phyloP scores from a whole-genome alignment of 2,329 filamentous ascomycete genomes.

The Tolypocladium inflatum region DNA sequence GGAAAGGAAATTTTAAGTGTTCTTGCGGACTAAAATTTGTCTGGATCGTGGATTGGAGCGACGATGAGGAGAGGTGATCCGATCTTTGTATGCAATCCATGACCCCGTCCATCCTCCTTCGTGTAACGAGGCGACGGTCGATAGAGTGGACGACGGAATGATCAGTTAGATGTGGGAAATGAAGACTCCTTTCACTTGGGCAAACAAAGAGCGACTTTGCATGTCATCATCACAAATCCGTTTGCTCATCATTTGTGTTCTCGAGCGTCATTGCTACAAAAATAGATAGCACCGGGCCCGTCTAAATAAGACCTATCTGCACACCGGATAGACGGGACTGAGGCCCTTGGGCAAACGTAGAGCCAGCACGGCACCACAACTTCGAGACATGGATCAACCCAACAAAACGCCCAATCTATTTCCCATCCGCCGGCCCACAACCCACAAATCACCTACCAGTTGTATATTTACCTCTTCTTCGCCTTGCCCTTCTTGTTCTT shows the following conservation, averaged over 20 bases:
- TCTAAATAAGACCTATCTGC: not conserved
- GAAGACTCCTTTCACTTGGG: constrained; percentile 1
- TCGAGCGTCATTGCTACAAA: not conserved
- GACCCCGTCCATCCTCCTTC: not conserved
- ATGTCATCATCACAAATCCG: not conserved
- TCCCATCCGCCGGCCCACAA: not conserved
- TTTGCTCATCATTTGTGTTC: not conserved
- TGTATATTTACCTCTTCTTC: constrained; percentile 13
- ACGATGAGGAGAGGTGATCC: constrained; percentile 11
- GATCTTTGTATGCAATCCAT: not conserved
- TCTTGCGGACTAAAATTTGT: constrained; percentile 1
- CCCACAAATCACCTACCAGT: not conserved
- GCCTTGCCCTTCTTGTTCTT: constrained; percentile 32
- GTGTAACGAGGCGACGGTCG: not conserved
- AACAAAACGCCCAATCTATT: not conserved
- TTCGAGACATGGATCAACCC: not conserved
- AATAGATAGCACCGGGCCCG: not conserved
- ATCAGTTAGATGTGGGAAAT: constrained; percentile 1
- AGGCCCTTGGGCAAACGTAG: not conserved
- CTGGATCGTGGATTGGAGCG: constrained; percentile 4
- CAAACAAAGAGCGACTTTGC: not conserved
- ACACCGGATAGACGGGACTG: not conserved
- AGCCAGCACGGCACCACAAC: not conserved
- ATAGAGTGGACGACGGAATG: constrained; percentile 1
- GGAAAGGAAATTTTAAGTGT: constrained; percentile 16